Evolutionary conservation across 2,329 filamentous ascomycete species (phyloP), one percentile per base, ranked within the genome.

Genomic region (Pseudogymnoascus sp.): DNA sequence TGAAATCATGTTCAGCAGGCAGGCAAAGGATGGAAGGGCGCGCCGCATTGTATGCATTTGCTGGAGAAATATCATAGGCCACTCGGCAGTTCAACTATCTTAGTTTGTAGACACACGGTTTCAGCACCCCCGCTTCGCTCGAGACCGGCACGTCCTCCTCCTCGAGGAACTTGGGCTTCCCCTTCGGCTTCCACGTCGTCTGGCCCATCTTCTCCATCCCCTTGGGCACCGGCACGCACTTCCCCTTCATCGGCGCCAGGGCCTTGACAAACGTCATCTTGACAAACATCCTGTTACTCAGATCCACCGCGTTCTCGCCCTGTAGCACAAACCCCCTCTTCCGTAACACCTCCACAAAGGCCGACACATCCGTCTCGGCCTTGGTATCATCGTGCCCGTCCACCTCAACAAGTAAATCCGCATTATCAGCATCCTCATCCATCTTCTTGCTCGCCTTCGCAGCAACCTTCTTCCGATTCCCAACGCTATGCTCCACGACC

Each of bases 261-360:
- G 83, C 85, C 78, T 97, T 99, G 69, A 92, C 80, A 75, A 99
- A 99, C 69, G 89, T 86, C 91, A 99, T 93, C 77, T 89, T 91
- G 68, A 97, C 93, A 78, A 99, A 99, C 94, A 99, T 99, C 78
- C 89, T 95, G 77, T 99, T 99, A 62, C 83, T 84, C 70, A 95
- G 78, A 77, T 99, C 92, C 8, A 96, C 81, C 0, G 87, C 84
- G 66, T 78, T 82, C 68, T 82, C 83, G 7, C 84, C 84, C 69
- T 89, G 88, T 31, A 97, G 81, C n/a, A 92, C 80, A 71, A 99
- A 97, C 0, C 94, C 94, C 19, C 92, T 82, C 68, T 87, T 86
- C 60, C 82, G 79, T 66, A 97, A 82, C 0, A 93, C 91, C 60
- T 92, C 88, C 6, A 97, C 84, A 72, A 99, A 99, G 0, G 89